Percentiles rank a stretch among this genome's conserved stretches.
phyloP scores from a whole-genome alignment of 2,329 filamentous ascomycete species.

The Pseudogymnoascus sp. region DNA sequence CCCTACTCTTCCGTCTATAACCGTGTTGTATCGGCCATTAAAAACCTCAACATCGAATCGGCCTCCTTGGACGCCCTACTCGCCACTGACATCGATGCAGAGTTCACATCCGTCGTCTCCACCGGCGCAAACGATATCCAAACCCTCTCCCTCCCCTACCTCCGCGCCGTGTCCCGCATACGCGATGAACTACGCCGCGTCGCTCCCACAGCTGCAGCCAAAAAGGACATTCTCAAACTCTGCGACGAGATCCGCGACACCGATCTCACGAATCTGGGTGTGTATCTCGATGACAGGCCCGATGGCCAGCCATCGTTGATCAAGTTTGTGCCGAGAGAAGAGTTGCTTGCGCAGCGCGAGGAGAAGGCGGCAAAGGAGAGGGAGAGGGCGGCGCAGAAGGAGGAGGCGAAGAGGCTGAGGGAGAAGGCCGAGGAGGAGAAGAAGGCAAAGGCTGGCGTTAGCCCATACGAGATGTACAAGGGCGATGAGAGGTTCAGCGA shows the following conservation, averaged over 20 bases:
- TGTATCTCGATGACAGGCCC: conserved; percentile 80
- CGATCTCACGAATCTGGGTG: conserved; percentile 70
- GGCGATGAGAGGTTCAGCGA: conserved; percentile 53
- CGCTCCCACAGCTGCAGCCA: conserved; percentile 41
- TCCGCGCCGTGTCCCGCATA: conserved; percentile 45
- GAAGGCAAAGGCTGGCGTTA: conserved; percentile 47
- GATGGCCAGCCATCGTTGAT: conserved; percentile 62
- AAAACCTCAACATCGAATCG: conserved; percentile 38
- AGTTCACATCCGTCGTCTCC: conserved; percentile 39
- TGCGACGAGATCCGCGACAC: conserved; percentile 75
- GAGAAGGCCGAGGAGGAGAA: conserved; percentile 46
- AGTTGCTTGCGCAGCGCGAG: conserved; percentile 48
- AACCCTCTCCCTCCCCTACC: conserved; percentile 45
- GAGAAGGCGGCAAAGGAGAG: conserved; percentile 53
- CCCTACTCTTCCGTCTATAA: conserved; percentile 40
- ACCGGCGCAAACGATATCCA: conserved; percentile 43
- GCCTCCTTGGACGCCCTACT: conserved; percentile 38
- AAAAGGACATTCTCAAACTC: conserved; percentile 64
- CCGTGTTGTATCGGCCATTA: conserved; percentile 39
- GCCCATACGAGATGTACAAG: conserved; percentile 49
- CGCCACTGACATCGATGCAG: conserved; percentile 35
- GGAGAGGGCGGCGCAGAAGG: conserved; percentile 52
- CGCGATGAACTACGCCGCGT: conserved; percentile 55
- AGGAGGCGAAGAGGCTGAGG: conserved; percentile 39
- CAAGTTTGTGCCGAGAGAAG: conserved; percentile 49